Base-by-base conservation (phyloP, 2,329 filamentous ascomycete species). In the Lasiodiplodia hormozganensis region DNA sequence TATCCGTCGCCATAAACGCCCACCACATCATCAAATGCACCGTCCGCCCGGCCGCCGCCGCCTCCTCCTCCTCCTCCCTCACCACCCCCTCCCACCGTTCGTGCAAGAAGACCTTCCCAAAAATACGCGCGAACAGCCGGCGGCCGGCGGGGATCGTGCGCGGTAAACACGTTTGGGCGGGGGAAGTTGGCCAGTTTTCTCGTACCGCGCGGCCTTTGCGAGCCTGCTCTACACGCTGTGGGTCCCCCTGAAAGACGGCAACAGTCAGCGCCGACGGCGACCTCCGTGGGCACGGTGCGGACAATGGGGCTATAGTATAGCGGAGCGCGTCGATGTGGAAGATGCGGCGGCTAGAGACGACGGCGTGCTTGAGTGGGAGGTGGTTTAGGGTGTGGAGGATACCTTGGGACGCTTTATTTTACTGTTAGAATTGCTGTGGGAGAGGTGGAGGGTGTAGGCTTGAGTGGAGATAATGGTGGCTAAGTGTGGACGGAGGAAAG, bases 261-360 rank as follows among this genome's bases (percentile, higher is more conserved):
- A 71, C 25, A 25, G 66, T 78, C 76, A 31, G 74, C 70, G 56
- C 56, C 56, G 14, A 79, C 70, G 14, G 71, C 73, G 8, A 78
- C 75, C 69, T 78, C 76, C 12, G 70, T 71, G 0, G 76, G 77
- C 0, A 76, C 73, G 11, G 78, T 68, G 36, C 77, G 73, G 8
- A 79, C 75, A 51, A 78, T 71, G 14, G 76, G 75, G 0, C 76
- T 76, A 71, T 78, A 76, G 72, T 54, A 40, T 75, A 66, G 70
- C 82, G 80, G 0, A 82, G 73, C 5, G 70, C 67, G 68, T 82
- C 75, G 43, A 82, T 78, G 70, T 80, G 79, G 67, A 80, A 77
- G 60, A 80, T 77, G 2, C 80, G 76, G 12, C 78, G 76, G 10
- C 80, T 80, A 6, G 72, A 72, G 7, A 81, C 70, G 18, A 81